A percentile compares a stretch with the other conserved stretches of the same genome.
phyloP scores from a whole-genome alignment of 2,329 filamentous ascomycete species.

The Neurospora sp. region DNA sequence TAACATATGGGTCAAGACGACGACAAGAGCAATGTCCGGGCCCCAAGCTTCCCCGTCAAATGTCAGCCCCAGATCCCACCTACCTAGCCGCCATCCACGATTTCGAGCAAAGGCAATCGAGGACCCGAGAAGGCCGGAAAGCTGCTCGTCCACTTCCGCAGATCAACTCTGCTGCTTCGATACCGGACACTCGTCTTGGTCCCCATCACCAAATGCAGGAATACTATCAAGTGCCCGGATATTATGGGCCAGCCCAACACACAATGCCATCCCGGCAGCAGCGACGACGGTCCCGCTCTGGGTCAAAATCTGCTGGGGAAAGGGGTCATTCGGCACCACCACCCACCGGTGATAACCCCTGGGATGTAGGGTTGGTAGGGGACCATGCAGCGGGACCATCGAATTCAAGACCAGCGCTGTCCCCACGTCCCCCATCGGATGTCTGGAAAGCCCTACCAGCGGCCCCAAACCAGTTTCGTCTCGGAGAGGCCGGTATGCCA shows the following conservation, averaged over 20 bases:
- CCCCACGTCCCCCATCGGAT: conserved; percentile 11
- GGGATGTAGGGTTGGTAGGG: conserved; percentile 26
- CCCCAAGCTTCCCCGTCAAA: conserved; percentile 34
- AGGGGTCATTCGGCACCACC: conserved; percentile 41
- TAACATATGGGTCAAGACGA: conserved; percentile 37
- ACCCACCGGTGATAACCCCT: conserved; percentile 36
- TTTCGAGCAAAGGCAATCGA: conserved; percentile 19
- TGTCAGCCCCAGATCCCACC: conserved; percentile 36
- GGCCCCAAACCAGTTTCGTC: conserved; percentile 27
- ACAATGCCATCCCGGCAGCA: conserved; percentile 10
- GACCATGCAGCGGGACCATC: conserved; percentile 16
- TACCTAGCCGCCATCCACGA: conserved; percentile 26
- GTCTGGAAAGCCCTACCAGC: conserved; percentile 35
- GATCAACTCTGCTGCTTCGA: neutral
- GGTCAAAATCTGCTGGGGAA: conserved; percentile 26
- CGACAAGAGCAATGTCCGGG: conserved; percentile 13
- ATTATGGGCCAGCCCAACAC: conserved; percentile 4
- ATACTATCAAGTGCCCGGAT: conserved; percentile 16
- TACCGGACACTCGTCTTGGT: conserved; percentile 1
- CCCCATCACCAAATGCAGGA: conserved; percentile 17
- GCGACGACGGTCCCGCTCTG: conserved; percentile 18
- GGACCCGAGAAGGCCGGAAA: conserved; percentile 15
- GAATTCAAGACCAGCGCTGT: conserved; percentile 7
- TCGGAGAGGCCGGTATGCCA: conserved; percentile 38
- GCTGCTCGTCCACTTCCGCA: conserved; percentile 2